Percentiles rank a stretch among this genome's conserved stretches.
These are phyloP conservation scores for Podospora pseudoanserina DNA, from an alignment of 495 filamentous ascomycete genomes.

Conservation along the genomic window DNA sequence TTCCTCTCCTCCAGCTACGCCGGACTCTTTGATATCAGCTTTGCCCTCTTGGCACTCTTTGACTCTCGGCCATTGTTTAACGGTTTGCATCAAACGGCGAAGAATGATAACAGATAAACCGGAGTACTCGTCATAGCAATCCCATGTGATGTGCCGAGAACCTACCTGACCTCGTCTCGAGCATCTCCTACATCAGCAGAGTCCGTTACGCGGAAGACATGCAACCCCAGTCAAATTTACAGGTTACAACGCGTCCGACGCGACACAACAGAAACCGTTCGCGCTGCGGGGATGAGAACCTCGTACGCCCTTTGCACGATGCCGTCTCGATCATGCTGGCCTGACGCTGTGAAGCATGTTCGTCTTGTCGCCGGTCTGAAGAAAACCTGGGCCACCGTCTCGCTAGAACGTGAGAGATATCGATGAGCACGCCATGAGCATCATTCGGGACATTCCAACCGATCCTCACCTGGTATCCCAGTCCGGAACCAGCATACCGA, in stretches of 20 bases:
- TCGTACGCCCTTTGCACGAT: neutral
- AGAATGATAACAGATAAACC: neutral
- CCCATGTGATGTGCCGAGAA: neutral
- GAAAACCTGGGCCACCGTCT: neutral
- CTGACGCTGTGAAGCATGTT: neutral
- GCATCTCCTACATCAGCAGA: neutral
- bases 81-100: neutral
- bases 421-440: too few relatives aligned
- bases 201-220: neutral
- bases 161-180: neutral
- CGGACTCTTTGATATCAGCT: neutral
- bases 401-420: neutral
- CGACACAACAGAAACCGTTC: slow-evolving; percentile 1
- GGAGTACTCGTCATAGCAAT: too few relatives aligned
- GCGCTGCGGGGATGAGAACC: neutral
- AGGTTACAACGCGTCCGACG: neutral
- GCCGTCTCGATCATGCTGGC: neutral
- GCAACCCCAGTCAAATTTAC: slow-evolving; percentile 2
- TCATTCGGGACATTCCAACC: neutral
- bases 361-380: neutral
- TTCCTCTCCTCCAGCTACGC: neutral
- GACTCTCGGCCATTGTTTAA: neutral
- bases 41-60: neutral
- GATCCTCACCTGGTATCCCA: neutral
- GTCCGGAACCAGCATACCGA: neutral